Evolutionary conservation across 345 rosid genomes (phyloP).

Genomic region (Toxicodendron radicans): DNA sequence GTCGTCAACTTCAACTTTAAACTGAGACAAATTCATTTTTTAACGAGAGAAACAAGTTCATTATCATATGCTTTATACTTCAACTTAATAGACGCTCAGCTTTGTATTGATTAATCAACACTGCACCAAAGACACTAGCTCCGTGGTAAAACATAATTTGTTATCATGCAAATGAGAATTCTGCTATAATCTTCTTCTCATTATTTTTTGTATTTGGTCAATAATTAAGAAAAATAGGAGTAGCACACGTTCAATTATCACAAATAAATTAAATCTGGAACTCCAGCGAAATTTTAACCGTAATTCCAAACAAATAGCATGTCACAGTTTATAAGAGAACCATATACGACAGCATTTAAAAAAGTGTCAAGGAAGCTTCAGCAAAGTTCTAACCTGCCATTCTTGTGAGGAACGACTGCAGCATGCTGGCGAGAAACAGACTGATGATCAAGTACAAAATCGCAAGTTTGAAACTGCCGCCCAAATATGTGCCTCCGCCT

Average conservation of each 20-base stretch:
- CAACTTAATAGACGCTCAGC: background rate
- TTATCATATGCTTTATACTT: background rate
- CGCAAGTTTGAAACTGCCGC: constrained; percentile 78
- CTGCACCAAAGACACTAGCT: background rate
- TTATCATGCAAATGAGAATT: background rate
- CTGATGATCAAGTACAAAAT: constrained; percentile 85
- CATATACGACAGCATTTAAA: background rate
- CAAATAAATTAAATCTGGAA: background rate
- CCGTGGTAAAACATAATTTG: background rate
- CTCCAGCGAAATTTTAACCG: background rate
- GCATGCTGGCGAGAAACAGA: constrained; percentile 95
- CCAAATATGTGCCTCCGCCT: constrained; percentile 85
- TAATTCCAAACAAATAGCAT: background rate
- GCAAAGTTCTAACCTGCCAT: constrained; percentile 55
- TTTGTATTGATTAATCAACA: background rate
- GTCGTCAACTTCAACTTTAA: background rate
- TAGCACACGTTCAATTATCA: background rate
- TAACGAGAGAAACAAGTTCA: background rate
- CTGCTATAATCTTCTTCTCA: background rate
- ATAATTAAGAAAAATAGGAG: background rate
- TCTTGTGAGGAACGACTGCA: constrained; percentile 78
- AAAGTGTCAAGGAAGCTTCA: background rate
- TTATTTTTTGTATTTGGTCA: background rate
- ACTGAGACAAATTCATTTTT: background rate
- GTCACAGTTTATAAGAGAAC: background rate